Base-by-base conservation (phyloP, 2,329 filamentous ascomycete species). In the Cyanodermella asteris region DNA sequence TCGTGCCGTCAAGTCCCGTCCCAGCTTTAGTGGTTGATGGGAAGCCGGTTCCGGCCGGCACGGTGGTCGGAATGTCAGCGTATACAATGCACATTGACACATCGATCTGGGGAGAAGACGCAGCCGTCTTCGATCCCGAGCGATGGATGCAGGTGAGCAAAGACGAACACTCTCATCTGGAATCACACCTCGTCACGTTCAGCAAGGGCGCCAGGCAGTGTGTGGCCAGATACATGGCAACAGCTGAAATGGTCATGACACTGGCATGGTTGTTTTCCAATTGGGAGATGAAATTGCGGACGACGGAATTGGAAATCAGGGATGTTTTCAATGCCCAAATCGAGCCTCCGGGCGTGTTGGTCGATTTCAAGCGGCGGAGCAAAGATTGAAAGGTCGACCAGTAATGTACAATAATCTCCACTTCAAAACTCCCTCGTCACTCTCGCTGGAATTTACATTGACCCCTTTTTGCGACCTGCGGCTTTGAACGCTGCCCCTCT, bases 401-500 rank as follows among this genome's bases (percentile, higher is more conserved):
- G n/a, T 20, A n/a, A 4, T 20, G 18, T 10, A n/a, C n/a, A 20
- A 6, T 10, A 10, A n/a, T n/a, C 18, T 20, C 18, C 12, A 20
- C 12, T 20, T 20, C n/a, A 20, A 12, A n/a, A 20, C 12, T 20
- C 12, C 5, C 18, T 4, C n/a, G 6, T 10, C 18, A 20, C n/a
- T 20, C 5, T n/a, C 5, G 18, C 10, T 20, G n/a, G 18, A 20
- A 20, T 20, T 4, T n/a, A 12, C 12, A 20, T n/a, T 20, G 12
- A 10, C 5, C 18, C 25, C 12, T 30, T 27, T 24, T 25, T 30
- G 22, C 25, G 20, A 21, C 30, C 30, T 8, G 20, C 25, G 12
- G 18, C 20, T 22, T 32, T 36, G 26, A 36, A 36, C 4, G 32
- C 30, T 8, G 21, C 26, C 7, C 30, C 29, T 25, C 31, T 28